Conservation (phyloP, 352 stramenopile species). For the Phytophthora pinifolia region DNA sequence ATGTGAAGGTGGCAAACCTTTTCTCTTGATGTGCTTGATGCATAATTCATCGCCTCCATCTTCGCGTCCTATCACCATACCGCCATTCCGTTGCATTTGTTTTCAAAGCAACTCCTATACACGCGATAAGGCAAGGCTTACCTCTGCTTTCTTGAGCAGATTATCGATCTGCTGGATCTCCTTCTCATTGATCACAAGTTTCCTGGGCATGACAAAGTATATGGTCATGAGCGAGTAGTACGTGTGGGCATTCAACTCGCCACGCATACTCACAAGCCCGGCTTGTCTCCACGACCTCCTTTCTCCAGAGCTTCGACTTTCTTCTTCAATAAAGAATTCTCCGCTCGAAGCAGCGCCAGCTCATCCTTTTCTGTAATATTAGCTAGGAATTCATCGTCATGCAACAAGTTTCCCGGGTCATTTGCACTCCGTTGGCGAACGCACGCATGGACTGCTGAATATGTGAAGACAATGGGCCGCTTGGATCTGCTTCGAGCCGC, state of each 20-base stretch:
- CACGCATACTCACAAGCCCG: constrained; percentile 27
- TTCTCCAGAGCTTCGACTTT: constrained; percentile 73
- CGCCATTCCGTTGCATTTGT: background rate
- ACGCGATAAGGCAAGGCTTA: background rate
- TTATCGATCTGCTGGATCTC: constrained; percentile 73
- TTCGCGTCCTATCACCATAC: constrained; percentile 54
- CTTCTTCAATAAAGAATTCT: constrained; percentile 70
- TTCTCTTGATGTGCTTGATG: constrained; percentile 69
- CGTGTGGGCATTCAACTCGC: background rate
- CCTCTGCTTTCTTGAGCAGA: constrained; percentile 77
- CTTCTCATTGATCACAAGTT: constrained; percentile 48
- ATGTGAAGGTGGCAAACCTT: constrained; percentile 39
- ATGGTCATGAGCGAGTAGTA: background rate
- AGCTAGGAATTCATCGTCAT: constrained; percentile 6
- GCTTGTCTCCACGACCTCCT: constrained; percentile 43
- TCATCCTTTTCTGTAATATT: constrained; percentile 38
- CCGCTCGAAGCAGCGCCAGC: constrained; percentile 47
- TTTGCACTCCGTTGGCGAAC: background rate
- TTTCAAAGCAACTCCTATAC: background rate
- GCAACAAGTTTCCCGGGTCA: background rate
- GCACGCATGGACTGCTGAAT: constrained; percentile 34
- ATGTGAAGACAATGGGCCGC: constrained; percentile 32
- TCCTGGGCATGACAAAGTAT: constrained; percentile 25
- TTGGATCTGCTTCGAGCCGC: constrained; percentile 14
- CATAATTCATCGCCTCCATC: constrained; percentile 68